Base-by-base conservation (phyloP, 306 rosid species). In the Cucumis hystrix region DNA sequence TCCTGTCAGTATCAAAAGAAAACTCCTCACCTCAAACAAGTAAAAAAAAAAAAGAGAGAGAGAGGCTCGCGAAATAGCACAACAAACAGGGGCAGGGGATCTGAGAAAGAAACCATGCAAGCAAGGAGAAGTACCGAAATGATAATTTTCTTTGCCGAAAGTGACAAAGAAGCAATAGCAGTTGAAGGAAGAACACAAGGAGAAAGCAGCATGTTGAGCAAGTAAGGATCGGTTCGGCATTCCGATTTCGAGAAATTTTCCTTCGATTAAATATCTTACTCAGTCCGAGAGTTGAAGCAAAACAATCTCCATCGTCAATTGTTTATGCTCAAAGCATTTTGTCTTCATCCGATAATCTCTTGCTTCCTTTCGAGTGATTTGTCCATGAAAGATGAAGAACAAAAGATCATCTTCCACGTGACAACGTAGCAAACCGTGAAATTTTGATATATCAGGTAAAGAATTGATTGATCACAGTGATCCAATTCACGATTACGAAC, bases 151-250 rank as follows among this genome's bases (percentile, higher is more conserved):
- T 28, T 58, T 5, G 68, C 66, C 47, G 79, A 77, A 71, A 28
- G 60, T 6, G 70, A 51, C 7, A 74, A 68, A 64, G 84, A 21
- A 37, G 69, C 68, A 63, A 84, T 5, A 75, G 85, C 75, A 80
- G 78, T 49, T 8, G 78, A 63, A 77, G 84, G 80, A 65, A 52
- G 28, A 70, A 78, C 70, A 75, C 77, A 41, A 18, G 82, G 43
- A 81, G 83, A 82, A 60, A 66, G 60, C 28, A 82, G 40, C 93
- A 85, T 91, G 61, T 62, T 80, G 67, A 10, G 79, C 40, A 62
- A 67, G 61, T 81, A 8, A 55, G 51, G 17, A 41, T 75, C 56
- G 11, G 5, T 47, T 13, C 51, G n/a, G 40, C 73, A 23, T 43
- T 51, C 51, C 73, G 39, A 56, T 21, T 37, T 58, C 25, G 30